phyloP scores from a whole-genome alignment of 345 rosid species.

The Cardamine resedifolia region DNA sequence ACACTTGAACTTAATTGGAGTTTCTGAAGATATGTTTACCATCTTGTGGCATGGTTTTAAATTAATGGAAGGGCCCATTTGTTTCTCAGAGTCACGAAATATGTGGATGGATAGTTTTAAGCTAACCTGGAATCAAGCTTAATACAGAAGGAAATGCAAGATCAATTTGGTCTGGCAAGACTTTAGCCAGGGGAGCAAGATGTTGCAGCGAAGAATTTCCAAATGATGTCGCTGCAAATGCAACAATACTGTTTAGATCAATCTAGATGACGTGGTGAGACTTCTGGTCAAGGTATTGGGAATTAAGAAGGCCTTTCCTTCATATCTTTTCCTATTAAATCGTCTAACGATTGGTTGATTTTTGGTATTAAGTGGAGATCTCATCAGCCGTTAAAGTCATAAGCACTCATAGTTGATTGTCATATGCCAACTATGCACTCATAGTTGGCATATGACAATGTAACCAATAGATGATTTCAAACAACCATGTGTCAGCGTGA shows the following conservation, averaged over 20 bases:
- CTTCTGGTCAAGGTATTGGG: neutral
- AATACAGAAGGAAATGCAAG: conserved; percentile 25
- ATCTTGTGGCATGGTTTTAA: neutral
- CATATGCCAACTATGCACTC: too few relatives aligned
- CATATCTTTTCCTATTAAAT: neutral
- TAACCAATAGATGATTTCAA: conserved; percentile 10
- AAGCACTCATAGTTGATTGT: neutral
- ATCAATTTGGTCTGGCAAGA: conserved; percentile 47
- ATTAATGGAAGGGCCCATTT: conserved; percentile 1
- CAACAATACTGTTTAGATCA: conserved; percentile 12
- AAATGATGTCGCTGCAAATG: conserved; percentile 73
- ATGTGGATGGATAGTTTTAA: neutral
- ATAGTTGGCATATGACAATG: conserved; percentile 6
- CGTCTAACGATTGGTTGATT: neutral
- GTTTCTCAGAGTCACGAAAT: conserved; percentile 3
- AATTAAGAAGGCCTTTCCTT: neutral
- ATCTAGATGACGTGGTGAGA: conserved; percentile 18
- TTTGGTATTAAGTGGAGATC: neutral
- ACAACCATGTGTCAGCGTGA: neutral
- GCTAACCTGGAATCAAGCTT: conserved; percentile 38
- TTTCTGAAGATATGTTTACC: neutral
- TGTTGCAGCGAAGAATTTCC: conserved; percentile 55
- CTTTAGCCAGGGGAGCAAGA: conserved; percentile 51
- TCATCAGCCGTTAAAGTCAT: neutral
- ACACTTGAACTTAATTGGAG: conserved; percentile 3